Conservation (phyloP, 2,329 filamentous ascomycete genomes). For the Neofusicoccum umdonicola region DNA sequence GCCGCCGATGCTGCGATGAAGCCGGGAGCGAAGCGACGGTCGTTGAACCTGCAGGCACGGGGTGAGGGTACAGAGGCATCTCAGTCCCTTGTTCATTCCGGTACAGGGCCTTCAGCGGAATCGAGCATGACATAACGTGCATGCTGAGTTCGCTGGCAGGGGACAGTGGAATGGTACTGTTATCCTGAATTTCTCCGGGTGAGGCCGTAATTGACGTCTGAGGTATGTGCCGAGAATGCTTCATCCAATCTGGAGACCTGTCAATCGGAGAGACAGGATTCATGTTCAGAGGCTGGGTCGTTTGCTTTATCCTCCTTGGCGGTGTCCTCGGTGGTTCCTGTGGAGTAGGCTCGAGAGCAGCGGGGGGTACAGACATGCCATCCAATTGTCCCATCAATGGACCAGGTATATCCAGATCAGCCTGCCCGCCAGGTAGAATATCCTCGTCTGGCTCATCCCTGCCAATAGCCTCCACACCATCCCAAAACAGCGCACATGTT, state of each 20-base stretch:
- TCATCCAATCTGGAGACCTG: constrained; percentile 15
- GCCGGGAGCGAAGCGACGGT: neutral
- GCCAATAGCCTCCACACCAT: constrained; percentile 64
- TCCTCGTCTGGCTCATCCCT: constrained; percentile 60
- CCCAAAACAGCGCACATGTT: constrained; percentile 88
- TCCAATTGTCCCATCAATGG: neutral
- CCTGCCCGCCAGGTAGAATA: constrained; percentile 73
- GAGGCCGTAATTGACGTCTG: constrained; percentile 37
- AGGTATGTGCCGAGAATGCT: constrained; percentile 34
- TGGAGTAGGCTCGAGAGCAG: neutral
- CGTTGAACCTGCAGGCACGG: constrained; percentile 24
- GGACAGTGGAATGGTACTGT: constrained; percentile 38
- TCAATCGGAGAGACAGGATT: neutral
- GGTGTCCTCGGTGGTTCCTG: constrained; percentile 1
- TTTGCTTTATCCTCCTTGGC: neutral
- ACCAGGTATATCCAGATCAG: constrained; percentile 33
- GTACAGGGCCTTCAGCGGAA: constrained; percentile 44
- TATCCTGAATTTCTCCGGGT: constrained; percentile 29
- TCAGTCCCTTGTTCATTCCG: constrained; percentile 38
- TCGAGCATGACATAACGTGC: constrained; percentile 59
- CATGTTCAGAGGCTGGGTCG: neutral
- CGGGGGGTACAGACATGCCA: neutral
- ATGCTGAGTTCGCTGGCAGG: constrained; percentile 52
- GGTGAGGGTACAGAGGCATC: constrained; percentile 38
- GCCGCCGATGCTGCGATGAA: constrained; percentile 24